Evolutionary conservation across 2,329 filamentous ascomycete species (phyloP), one percentile per base, ranked within the genome.

Genomic region (Helotiales sp.): DNA sequence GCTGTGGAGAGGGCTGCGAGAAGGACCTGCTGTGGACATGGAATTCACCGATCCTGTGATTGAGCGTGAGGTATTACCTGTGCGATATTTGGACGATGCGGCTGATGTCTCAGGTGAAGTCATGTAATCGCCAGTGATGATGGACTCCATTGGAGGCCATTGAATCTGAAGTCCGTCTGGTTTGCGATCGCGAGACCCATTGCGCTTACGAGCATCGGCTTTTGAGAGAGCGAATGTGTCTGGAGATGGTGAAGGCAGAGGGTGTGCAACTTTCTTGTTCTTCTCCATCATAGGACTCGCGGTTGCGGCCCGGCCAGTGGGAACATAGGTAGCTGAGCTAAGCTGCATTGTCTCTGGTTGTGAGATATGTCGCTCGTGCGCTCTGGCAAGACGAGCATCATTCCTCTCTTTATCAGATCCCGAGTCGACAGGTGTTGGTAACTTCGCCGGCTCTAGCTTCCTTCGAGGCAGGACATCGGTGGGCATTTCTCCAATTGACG

Each of bases 111-210:
- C 81, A 2, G 83, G 78, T 24, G 85, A 82, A 5, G 77, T 84
- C 65, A 78, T 77, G 42, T 74, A 75, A 42, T 84, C 81, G n/a
- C 76, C 76, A 7, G 74, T 73, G 30, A 81, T 74, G 1, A 79
- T 76, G 12, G 78, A 76, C 56, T 82, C 79, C 48, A 84, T 72
- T 2, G 83, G 77, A 40, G 77, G 73, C 69, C 79, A 77, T 38
- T 86, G 81, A 25, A 92, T 80, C 50, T 88, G 84, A 24, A 97
- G 70, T 0, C 89, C 89, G 53, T 86, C 82, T 1, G 91, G 91
- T 61, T 93, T 96, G 22, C 91, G 85, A 66, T 89, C 89, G 15
- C 89, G 84, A 7, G 91, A 91, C 12, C 87, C 86, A 62, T 89
- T 89, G 27, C 88, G 82, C 29, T 80, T 82, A 40, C 77, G 77